Conservation (phyloP, 371 early-diverging fungal species). For the Mucor plumbeus region DNA sequence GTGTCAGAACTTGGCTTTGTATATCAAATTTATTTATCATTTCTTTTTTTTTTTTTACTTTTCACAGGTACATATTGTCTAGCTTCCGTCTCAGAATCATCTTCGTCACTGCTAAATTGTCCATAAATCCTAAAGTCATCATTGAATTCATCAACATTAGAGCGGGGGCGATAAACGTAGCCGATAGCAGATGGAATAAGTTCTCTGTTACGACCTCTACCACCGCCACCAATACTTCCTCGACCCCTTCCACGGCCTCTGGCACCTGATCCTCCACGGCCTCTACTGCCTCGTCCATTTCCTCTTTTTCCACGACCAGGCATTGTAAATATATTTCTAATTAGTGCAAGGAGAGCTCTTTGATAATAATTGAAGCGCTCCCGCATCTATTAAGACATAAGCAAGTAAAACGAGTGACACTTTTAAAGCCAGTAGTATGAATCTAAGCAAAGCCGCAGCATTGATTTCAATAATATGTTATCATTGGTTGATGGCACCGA, state of each 20-base stretch:
- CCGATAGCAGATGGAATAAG: constrained; percentile 28
- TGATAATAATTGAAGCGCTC: not conserved
- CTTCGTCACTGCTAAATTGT: constrained; percentile 34
- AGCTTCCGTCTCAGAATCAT: constrained; percentile 8
- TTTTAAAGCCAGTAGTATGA: constrained; percentile 3
- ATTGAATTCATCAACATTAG: constrained; percentile 24
- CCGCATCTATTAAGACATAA: constrained; percentile 1
- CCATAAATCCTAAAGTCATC: constrained; percentile 37
- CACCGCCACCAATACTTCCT: constrained; percentile 34
- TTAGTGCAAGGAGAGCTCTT: not conserved
- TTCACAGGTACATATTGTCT: not conserved
- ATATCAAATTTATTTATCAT: not conserved
- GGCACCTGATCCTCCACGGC: constrained; percentile 38
- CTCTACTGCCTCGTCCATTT: constrained; percentile 10
- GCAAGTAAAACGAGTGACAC: constrained; percentile 8
- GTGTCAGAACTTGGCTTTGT: not conserved
- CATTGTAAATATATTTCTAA: constrained; percentile 12
- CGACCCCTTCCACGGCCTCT: constrained; percentile 30
- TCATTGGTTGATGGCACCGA: too few species aligned
- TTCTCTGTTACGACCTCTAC: constrained; percentile 35
- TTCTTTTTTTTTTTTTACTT: constrained; percentile 5
- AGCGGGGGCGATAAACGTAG: constrained; percentile 23
- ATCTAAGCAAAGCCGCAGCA: constrained; percentile 10
- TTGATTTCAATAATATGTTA: too few species aligned
- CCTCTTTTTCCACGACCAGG: constrained; percentile 21